Conservation (phyloP, 164 flowering plant species). For the Pachysandra terminalis region DNA sequence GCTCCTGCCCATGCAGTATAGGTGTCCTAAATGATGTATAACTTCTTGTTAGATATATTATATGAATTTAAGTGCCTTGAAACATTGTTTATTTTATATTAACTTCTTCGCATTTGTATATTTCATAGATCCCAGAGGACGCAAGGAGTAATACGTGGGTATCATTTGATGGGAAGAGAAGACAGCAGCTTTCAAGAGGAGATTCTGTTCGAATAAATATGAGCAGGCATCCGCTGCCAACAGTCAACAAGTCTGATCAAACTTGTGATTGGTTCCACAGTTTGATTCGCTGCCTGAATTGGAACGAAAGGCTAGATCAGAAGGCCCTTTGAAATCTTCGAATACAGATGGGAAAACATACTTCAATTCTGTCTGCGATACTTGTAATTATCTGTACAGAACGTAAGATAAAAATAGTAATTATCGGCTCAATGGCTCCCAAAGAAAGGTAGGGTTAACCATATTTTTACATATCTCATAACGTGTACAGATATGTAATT, state of each 20-base stretch:
- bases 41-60: background rate
- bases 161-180: slow-evolving; percentile 98
- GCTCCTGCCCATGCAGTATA: background rate
- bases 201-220: slow-evolving; percentile 79
- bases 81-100: background rate
- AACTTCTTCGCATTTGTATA: background rate
- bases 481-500: background rate
- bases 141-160: slow-evolving; percentile 98
- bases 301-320: slow-evolving; percentile 96
- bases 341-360: background rate
- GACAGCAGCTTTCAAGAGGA: slow-evolving; percentile 95
- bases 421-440: slow-evolving; percentile 18
- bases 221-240: slow-evolving; percentile 97
- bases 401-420: slow-evolving; percentile 11
- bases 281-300: slow-evolving; percentile 91
- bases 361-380: background rate
- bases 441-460: slow-evolving; percentile 9
- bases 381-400: slow-evolving; percentile 43
- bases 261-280: slow-evolving; percentile 99
- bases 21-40: background rate
- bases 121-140: slow-evolving; percentile 79
- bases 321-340: slow-evolving; percentile 63
- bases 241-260: slow-evolving; percentile 93
- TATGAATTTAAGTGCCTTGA: background rate
- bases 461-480: background rate